These are phyloP conservation scores for Conticribra weissflogii DNA, from an alignment of 108 stramenopile species.

Conservation along the genomic window DNA sequence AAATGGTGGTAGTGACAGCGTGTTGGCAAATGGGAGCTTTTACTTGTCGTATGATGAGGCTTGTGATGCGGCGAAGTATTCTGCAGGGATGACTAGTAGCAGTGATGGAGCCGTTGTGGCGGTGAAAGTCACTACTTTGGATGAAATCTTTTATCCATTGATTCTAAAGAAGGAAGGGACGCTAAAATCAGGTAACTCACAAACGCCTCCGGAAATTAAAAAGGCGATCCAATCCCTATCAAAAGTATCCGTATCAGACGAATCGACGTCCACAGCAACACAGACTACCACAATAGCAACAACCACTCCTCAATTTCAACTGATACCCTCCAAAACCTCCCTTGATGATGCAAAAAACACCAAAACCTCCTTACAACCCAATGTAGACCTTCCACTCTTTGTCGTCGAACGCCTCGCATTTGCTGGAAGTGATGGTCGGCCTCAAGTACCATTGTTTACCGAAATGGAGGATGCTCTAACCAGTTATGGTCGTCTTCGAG, in stretches of 20 bases:
- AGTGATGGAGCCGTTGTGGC: not conserved
- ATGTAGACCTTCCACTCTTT: conserved; percentile 52
- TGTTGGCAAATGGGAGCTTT: too few species aligned
- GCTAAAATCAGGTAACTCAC: conserved; percentile 26
- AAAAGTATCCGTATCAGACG: not conserved
- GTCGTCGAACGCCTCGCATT: conserved; percentile 58
- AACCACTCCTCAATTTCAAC: conserved; percentile 9
- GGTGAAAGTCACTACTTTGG: conserved; percentile 60
- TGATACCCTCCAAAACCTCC: conserved; percentile 51
- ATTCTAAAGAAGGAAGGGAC: conserved; percentile 53
- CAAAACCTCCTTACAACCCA: conserved; percentile 21
- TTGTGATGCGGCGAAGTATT: conserved; percentile 10
- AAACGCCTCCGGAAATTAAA: conserved; percentile 41
- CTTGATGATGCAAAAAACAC: conserved; percentile 43
- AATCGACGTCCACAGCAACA: conserved; percentile 7
- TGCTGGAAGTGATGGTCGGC: conserved; percentile 51
- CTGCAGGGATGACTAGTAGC: not conserved
- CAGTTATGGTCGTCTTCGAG: conserved; percentile 55
- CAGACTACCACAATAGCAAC: not conserved
- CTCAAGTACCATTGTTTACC: conserved; percentile 56
- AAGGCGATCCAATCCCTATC: conserved; percentile 24
- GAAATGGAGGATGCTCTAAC: conserved; percentile 51
- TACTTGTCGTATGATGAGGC: conserved; percentile 58
- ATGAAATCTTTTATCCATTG: conserved; percentile 63
- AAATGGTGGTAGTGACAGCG: conserved; percentile 35